Percentiles rank a stretch among this genome's conserved stretches.
phyloP scores from a whole-genome alignment of 2,329 filamentous ascomycete genomes.

The Sporothrix euskadiensis region DNA sequence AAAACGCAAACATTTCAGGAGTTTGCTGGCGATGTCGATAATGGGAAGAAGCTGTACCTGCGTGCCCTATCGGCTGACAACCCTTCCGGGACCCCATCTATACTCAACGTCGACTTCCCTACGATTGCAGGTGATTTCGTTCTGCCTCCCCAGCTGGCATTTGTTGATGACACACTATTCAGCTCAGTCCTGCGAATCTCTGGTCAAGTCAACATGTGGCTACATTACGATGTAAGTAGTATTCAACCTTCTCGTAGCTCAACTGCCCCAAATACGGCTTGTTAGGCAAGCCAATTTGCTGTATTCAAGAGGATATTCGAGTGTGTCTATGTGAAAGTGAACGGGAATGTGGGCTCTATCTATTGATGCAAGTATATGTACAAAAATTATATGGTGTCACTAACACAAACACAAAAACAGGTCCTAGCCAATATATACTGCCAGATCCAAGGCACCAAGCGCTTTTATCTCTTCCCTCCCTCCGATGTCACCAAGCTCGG shows the following conservation, averaged over 20 bases:
- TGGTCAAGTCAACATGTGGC: conserved; percentile 80
- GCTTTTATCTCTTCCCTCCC: conserved; percentile 76
- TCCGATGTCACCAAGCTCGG: conserved; percentile 67
- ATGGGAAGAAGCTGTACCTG: conserved; percentile 70
- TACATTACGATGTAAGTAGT: conserved; percentile 74
- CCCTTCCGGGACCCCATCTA: conserved; percentile 69
- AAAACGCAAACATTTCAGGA: conserved; percentile 64
- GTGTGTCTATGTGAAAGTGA: neutral
- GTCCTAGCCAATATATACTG: conserved; percentile 87
- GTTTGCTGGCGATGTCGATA: conserved; percentile 63
- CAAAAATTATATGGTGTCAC: neutral
- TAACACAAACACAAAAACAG: conserved; percentile 41
- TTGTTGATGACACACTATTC: conserved; percentile 64
- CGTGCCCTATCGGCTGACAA: conserved; percentile 70
- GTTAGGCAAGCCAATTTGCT: neutral
- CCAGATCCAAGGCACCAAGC: conserved; percentile 73
- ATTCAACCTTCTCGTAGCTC: neutral
- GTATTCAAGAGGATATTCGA: neutral
- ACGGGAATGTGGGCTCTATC: neutral
- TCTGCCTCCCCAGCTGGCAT: conserved; percentile 62
- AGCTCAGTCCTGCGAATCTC: conserved; percentile 80
- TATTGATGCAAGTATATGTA: neutral
- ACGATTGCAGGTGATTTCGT: conserved; percentile 67
- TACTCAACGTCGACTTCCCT: conserved; percentile 70
- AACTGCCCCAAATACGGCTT: neutral